Base-by-base conservation (phyloP, 2,329 filamentous ascomycete genomes). In the Ophiosphaerella narmari region DNA sequence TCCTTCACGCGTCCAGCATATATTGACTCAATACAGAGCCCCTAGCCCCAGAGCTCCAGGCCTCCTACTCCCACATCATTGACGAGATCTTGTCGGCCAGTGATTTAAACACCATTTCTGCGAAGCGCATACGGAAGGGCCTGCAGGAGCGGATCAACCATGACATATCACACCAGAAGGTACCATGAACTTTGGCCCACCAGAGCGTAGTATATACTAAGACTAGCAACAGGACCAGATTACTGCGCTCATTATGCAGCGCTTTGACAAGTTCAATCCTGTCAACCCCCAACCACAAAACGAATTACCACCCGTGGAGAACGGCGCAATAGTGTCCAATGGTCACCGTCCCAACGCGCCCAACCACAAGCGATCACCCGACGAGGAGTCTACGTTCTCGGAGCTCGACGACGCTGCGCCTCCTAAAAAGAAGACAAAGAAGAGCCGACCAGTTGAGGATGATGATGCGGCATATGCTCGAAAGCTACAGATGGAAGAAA, bases 401-500 rank as follows among this genome's bases (percentile, higher is more conserved):
- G 74, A 75, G 39, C 63, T 74, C 43, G 68, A 71, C 23, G 63
- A 73, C 14, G 65, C 75, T 8, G 54, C 52, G 4, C 77, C 77
- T 23, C 75, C 77, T 1, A 79, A 78, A 66, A 77, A 76, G 60
- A 78, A 75, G 60, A 67, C 87, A 70, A 91, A 90, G 75, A 88
- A 88, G 73, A 77, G 75, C 68, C 82, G 83, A 37, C 81, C 84
- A 24, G 77, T 83, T 59, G 90, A 96, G 57, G 88, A 90, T 29
- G 87, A 89, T 29, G 94, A 99, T 74, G 94, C 93, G 31, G 86
- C 88, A 38, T 84, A 93, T 54, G 94, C 94, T 1, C 91, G 91
- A 13, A 85, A 88, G 71, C 80, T 99, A 32, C 94, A 99, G 74
- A 93, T 91, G 0, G 90, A 97, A 73, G 91, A 97, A 76, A 96